phyloP scores from a whole-genome alignment of 768 basidiomycete species.

The Trametes cubensis region DNA sequence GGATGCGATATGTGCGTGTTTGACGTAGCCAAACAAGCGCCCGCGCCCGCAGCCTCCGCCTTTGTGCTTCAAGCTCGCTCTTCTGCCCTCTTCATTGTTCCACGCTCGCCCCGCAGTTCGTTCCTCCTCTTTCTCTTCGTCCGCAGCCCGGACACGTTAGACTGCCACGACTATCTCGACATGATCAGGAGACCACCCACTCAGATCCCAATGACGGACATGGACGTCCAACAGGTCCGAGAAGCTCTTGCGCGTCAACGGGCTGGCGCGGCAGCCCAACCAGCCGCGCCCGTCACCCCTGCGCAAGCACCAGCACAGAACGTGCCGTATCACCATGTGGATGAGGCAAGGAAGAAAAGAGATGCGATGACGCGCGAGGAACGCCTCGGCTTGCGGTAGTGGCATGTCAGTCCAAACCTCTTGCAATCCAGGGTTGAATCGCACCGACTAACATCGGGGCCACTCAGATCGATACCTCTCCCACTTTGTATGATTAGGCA shows the following conservation, averaged over 20 bases:
- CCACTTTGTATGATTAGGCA: too few species aligned
- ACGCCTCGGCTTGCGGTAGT: constrained; percentile 35
- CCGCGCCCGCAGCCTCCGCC: constrained; percentile 15
- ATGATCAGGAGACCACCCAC: constrained; percentile 83
- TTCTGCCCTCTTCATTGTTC: constrained; percentile 23
- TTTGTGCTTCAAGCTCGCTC: constrained; percentile 20
- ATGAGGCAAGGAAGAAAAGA: constrained; percentile 39
- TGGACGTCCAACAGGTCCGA: constrained; percentile 79
- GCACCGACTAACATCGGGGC: too few species aligned
- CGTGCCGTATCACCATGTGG: constrained; percentile 34
- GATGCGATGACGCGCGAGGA: constrained; percentile 40
- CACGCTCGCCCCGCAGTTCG: constrained; percentile 10
- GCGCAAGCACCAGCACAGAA: constrained; percentile 12
- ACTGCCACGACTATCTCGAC: background rate
- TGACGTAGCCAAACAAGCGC: constrained; percentile 20
- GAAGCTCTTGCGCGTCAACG: constrained; percentile 50
- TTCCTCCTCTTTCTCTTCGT: constrained; percentile 2
- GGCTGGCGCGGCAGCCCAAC: constrained; percentile 24
- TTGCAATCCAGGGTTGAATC: too few species aligned
- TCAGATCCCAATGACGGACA: constrained; percentile 72
- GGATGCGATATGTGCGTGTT: constrained; percentile 1
- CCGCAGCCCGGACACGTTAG: constrained; percentile 26
- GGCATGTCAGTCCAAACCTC: background rate
- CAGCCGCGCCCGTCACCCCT: constrained; percentile 3
- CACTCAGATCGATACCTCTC: too few species aligned